Base-by-base conservation (phyloP, 805 yeast species). In the Wickerhamiella sorbophila region DNA sequence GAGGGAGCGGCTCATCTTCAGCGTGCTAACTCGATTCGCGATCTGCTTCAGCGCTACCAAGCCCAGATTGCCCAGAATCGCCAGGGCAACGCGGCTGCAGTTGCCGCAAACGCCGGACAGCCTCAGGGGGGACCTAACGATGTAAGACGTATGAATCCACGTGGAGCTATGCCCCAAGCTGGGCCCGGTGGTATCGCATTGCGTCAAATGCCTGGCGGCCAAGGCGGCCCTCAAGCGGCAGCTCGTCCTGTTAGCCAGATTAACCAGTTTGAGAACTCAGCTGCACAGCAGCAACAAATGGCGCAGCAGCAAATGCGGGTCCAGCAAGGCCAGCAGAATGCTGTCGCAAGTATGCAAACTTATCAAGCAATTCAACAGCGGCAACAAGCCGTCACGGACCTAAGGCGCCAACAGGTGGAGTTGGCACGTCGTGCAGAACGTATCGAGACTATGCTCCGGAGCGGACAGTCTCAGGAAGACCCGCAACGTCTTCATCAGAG, bases 1-100 rank as follows among this genome's bases (percentile, higher is more conserved):
- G 59, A 60, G 41, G 63, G 61, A 8, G 53, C 46, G 45, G 41
- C 36, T 37, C 61, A 56, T 34, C 44, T 52, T 17, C 43, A 46
- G 38, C 57, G 57, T 15, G 64, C 62, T n/a, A 59, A 54, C 42
- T 49, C 44, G 38, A 41, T 48, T 44, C 51, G 46, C 40, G 40
- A 38, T 34, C 48, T 48, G 43, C 52, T 53, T 26, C 44, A 48
- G 20, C 44, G 40, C 21, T 38, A 48, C 38, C 57, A 49, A 38
- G 6, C 29, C 12, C 29, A 24, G 29, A 24, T 12, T 12, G 29
- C 29, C 6, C 29, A 24, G 29, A 12, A 12, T 12, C 6, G 12
- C 12, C 29, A 12, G 6, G 10, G 12, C 6, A 6, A 40, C 42
- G 39, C 45, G 43, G 34, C 15, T 42, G 33, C 44, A 34, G 36